Evolutionary conservation across 495 filamentous ascomycete genomes (phyloP).

Genomic region (Extremus antarcticus): DNA sequence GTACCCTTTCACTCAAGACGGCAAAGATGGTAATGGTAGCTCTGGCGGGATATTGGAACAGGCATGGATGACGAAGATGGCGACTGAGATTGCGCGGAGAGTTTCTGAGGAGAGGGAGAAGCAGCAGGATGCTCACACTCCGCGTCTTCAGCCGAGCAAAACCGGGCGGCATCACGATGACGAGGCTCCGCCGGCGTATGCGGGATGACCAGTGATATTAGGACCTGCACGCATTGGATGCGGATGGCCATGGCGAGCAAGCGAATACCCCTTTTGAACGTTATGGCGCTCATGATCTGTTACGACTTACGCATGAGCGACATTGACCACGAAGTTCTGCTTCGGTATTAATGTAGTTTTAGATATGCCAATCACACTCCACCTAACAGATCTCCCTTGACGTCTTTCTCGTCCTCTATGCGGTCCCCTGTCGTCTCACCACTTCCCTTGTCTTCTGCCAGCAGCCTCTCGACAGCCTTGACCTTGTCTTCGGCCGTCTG

Average conservation of each 20-base stretch:
- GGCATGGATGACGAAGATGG: conserved; percentile 84
- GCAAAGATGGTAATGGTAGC: background rate
- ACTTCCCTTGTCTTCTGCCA: conserved; percentile 33
- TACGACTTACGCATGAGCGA: background rate
- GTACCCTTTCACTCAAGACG: background rate
- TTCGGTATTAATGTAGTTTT: background rate
- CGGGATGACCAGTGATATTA: background rate
- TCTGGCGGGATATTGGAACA: conserved; percentile 59
- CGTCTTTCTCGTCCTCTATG: background rate
- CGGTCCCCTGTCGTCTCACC: background rate
- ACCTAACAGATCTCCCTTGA: background rate
- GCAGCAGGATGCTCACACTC: background rate
- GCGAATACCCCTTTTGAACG: background rate
- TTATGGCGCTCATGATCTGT: background rate
- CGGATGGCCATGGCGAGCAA: background rate
- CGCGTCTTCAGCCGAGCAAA: background rate
- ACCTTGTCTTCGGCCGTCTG: conserved; percentile 61
- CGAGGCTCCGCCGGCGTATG: conserved; percentile 18
- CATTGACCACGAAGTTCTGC: background rate
- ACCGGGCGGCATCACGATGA: background rate
- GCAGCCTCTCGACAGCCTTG: conserved; percentile 46
- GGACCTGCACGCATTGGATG: background rate
- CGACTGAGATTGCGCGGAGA: conserved; percentile 74
- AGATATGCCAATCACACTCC: background rate
- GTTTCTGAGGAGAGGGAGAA: conserved; percentile 60